These are phyloP conservation scores for Speleostelium caveatum DNA, from an alignment of 78 protist species.

Conservation along the genomic window DNA sequence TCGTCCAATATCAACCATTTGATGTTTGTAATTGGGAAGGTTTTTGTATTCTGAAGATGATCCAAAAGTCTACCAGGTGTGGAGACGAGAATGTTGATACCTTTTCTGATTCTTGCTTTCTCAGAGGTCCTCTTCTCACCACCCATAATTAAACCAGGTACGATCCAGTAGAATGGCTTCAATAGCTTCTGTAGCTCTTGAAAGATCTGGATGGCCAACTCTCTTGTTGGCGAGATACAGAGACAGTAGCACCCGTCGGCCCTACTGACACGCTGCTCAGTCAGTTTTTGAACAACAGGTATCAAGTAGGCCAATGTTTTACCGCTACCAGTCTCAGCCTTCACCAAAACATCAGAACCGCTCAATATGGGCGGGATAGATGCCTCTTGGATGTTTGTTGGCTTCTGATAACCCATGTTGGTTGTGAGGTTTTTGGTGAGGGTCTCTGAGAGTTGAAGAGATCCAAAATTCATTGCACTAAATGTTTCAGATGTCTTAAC, in stretches of 20 bases:
- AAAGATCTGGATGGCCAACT: slow-evolving; percentile 88
- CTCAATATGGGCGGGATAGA: slow-evolving; percentile 21
- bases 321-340: slow-evolving; percentile 94
- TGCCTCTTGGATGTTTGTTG: slow-evolving; percentile 65
- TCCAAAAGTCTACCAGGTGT: slow-evolving; percentile 96
- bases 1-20: slow-evolving; percentile 90
- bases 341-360: slow-evolving; percentile 74
- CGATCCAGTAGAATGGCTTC: slow-evolving; percentile 79
- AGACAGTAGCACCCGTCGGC: slow-evolving; percentile 79
- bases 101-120: slow-evolving; percentile 94
- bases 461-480: slow-evolving; percentile 33
- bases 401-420: slow-evolving; percentile 43
- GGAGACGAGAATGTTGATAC: slow-evolving; percentile 88
- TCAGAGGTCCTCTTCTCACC: slow-evolving; percentile 91
- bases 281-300: slow-evolving; percentile 87
- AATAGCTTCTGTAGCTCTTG: slow-evolving; percentile 62
- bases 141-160: slow-evolving; percentile 90
- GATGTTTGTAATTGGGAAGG: slow-evolving; percentile 34
- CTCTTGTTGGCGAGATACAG: slow-evolving; percentile 95
- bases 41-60: slow-evolving; percentile 86
- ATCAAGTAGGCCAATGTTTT: slow-evolving; percentile 94
- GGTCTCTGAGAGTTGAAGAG: neutral
- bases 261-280: slow-evolving; percentile 37
- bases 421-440: slow-evolving; percentile 22
- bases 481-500: slow-evolving; percentile 9